Evolutionary conservation across 768 basidiomycete genomes (phyloP).

Genomic region (Dentipellis sp.): DNA sequence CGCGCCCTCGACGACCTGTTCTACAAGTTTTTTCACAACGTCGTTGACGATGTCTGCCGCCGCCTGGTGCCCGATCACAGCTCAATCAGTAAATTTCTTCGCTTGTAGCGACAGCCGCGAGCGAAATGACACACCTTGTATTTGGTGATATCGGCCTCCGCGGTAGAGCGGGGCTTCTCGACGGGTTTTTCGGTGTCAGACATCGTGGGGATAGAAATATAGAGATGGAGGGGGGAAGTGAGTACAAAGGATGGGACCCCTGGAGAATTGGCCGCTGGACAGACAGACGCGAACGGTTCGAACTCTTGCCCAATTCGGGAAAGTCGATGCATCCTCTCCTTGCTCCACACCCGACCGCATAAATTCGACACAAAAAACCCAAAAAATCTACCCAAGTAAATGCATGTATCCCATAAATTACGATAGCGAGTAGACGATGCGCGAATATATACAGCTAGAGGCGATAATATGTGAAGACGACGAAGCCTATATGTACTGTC

Average conservation of each 20-base stretch:
- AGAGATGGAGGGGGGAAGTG: not conserved
- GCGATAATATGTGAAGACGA: too few species aligned
- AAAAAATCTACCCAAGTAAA: not conserved
- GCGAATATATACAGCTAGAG: not conserved
- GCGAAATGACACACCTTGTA: slow-evolving; percentile 53
- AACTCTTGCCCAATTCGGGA: not conserved
- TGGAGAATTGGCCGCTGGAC: not conserved
- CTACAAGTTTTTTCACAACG: slow-evolving; percentile 80
- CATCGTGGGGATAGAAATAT: slow-evolving; percentile 31
- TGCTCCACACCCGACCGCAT: not conserved
- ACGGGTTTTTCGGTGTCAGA: slow-evolving; percentile 46
- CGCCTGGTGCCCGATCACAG: slow-evolving; percentile 34
- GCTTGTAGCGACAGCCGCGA: not conserved
- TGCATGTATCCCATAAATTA: not conserved
- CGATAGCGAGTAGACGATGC: not conserved
- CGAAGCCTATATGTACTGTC: too few species aligned
- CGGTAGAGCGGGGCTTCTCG: slow-evolving; percentile 43
- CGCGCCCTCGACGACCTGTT: slow-evolving; percentile 68
- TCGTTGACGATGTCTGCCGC: slow-evolving; percentile 86
- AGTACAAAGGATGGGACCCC: not conserved
- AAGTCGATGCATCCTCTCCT: not conserved
- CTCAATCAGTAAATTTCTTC: not conserved
- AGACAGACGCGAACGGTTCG: not conserved
- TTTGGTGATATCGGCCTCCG: slow-evolving; percentile 74
- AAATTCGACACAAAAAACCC: not conserved